These are phyloP conservation scores for Exserohilum turcica DNA, from an alignment of 2,329 filamentous ascomycete genomes.

Conservation along the genomic window DNA sequence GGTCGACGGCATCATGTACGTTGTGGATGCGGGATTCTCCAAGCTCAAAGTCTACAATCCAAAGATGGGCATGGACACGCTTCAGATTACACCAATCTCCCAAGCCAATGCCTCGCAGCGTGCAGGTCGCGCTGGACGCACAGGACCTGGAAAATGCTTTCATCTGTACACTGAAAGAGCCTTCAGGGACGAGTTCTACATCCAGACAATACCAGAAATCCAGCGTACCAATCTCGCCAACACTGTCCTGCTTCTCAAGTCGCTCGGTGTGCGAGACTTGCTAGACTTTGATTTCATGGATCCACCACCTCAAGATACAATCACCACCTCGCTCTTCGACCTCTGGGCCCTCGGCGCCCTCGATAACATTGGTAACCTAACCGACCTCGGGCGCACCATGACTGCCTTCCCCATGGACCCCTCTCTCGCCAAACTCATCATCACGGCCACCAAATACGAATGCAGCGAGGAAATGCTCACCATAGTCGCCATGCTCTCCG, in stretches of 20 bases:
- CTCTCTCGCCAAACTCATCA: constrained; percentile 89
- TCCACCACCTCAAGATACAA: constrained; percentile 95
- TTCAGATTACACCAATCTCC: constrained; percentile 96
- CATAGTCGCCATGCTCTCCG: constrained; percentile 96
- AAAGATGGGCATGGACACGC: constrained; percentile 98
- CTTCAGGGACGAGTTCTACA: constrained; percentile 93
- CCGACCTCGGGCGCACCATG: constrained; percentile 86
- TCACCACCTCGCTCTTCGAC: constrained; percentile 95
- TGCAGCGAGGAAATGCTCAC: constrained; percentile 98
- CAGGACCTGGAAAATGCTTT: constrained; percentile 93
- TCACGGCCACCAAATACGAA: constrained; percentile 85
- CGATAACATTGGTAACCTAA: constrained; percentile 92
- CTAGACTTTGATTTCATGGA: constrained; percentile 99
- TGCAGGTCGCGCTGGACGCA: constrained; percentile 90
- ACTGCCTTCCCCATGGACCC: constrained; percentile 99
- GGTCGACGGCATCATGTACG: constrained; percentile 98
- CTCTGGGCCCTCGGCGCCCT: constrained; percentile 94
- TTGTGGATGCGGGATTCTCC: constrained; percentile 93
- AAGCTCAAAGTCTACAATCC: constrained; percentile 99
- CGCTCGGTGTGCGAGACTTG: constrained; percentile 88
- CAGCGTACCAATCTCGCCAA: constrained; percentile 96
- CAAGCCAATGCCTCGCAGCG: constrained; percentile 95
- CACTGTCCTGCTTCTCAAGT: constrained; percentile 92
- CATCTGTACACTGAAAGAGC: constrained; percentile 93
- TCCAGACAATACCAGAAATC: constrained; percentile 96